Conservation (phyloP, 768 basidiomycete species). For the Porphyrellus cyaneotinctus region DNA sequence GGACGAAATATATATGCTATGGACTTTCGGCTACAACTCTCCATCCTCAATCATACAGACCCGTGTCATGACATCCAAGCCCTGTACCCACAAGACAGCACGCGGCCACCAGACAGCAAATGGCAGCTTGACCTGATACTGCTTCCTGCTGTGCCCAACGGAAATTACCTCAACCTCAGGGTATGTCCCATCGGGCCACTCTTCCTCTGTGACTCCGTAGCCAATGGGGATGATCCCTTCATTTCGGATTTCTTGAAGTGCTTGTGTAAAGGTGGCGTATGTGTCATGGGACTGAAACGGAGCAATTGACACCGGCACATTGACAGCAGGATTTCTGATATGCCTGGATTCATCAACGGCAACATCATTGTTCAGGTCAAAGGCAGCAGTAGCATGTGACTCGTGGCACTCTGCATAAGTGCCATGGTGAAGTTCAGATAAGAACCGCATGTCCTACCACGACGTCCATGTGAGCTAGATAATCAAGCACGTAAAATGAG, state of each 20-base stretch:
- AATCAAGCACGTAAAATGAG: too few species aligned
- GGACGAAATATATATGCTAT: too few species aligned
- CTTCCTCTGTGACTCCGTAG: conserved; percentile 5
- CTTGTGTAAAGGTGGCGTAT: background rate
- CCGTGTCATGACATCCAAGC: conserved; percentile 4
- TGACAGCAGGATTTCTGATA: background rate
- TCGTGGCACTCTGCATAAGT: background rate
- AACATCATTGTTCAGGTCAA: background rate
- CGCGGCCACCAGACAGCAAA: conserved; percentile 5
- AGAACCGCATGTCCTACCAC: conserved; percentile 3
- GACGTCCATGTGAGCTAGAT: too few species aligned
- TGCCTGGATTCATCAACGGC: background rate
- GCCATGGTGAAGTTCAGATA: background rate
- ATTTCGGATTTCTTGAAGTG: background rate
- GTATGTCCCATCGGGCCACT: background rate
- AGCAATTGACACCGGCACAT: background rate
- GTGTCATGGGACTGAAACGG: background rate
- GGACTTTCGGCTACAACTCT: conserved; percentile 2
- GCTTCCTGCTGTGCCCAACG: background rate
- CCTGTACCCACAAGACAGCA: conserved; percentile 4
- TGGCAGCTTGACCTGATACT: background rate
- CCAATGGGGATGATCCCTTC: background rate
- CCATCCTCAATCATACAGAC: conserved; percentile 2
- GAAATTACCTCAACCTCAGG: conserved; percentile 6
- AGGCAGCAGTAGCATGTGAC: background rate